Evolutionary conservation across 2,329 filamentous ascomycete species (phyloP).

Genomic region (Dactylella cylindrospora): DNA sequence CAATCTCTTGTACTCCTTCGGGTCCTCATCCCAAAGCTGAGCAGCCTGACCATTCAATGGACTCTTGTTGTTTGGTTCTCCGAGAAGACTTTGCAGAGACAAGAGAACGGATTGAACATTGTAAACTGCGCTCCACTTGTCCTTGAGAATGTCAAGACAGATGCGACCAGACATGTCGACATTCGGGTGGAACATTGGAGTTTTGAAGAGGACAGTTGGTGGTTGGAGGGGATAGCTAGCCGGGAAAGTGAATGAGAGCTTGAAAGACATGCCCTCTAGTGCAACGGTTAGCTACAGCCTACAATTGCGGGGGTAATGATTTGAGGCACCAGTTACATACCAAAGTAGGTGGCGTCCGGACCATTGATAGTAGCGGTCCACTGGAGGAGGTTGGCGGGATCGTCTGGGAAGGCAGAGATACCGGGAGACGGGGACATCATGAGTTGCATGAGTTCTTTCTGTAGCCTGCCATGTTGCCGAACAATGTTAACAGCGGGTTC

Average conservation of each 20-base stretch:
- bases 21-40: slow-evolving; percentile 89
- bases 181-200: slow-evolving; percentile 98
- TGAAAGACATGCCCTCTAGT: slow-evolving; percentile 73
- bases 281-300: background rate
- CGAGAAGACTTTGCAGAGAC: slow-evolving; percentile 90
- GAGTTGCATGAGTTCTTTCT: slow-evolving; percentile 96
- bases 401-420: slow-evolving; percentile 89
- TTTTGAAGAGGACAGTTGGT: slow-evolving; percentile 93
- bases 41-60: slow-evolving; percentile 95
- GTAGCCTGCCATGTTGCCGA: slow-evolving; percentile 63
- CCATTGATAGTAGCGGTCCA: slow-evolving; percentile 95
- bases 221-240: slow-evolving; percentile 89
- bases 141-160: slow-evolving; percentile 92
- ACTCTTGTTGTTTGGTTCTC: slow-evolving; percentile 95
- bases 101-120: slow-evolving; percentile 92
- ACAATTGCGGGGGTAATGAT: background rate
- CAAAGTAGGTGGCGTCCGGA: slow-evolving; percentile 63
- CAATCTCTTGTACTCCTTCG: slow-evolving; percentile 78
- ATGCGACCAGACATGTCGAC: slow-evolving; percentile 97
- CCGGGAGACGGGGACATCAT: slow-evolving; percentile 94
- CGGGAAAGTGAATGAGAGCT: slow-evolving; percentile 88
- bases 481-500: background rate
- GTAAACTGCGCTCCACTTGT: slow-evolving; percentile 98
- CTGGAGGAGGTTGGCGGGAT: slow-evolving; percentile 82
- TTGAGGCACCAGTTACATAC: too few relatives aligned